phyloP scores from a whole-genome alignment of 2,329 filamentous ascomycete species.

The Epichloe bromicola region DNA sequence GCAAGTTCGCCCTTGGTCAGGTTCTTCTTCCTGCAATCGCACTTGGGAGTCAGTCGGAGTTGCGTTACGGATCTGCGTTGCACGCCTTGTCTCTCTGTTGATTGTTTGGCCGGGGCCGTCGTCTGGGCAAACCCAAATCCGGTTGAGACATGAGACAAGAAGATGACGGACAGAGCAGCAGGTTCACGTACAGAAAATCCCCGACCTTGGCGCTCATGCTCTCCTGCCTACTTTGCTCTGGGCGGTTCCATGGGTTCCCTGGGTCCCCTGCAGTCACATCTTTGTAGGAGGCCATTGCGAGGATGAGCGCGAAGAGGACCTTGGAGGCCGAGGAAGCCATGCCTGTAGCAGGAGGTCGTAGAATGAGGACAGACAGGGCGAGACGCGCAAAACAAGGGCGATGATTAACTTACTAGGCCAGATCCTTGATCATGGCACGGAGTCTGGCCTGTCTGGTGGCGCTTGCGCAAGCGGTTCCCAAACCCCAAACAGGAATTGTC shows the following conservation, averaged over 20 bases:
- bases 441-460: neutral
- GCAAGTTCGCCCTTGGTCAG: constrained; percentile 22
- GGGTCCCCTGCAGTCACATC: neutral
- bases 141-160: neutral
- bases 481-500: no score
- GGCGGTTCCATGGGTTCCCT: neutral
- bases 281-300: neutral
- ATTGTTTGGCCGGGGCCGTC: no score
- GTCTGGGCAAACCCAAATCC: neutral
- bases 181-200: constrained; percentile 20
- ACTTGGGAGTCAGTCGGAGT: constrained; percentile 2
- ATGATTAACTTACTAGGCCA: no score
- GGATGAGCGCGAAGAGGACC: neutral
- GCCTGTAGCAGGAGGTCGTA: neutral
- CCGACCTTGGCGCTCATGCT: constrained; percentile 19
- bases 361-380: neutral
- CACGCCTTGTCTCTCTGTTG: no score
- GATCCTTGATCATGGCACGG: no score
- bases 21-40: constrained; percentile 16
- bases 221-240: constrained; percentile 7
- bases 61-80: neutral
- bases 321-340: neutral
- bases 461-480: neutral
- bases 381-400: no score
- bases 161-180: constrained; percentile 1